Evolutionary conservation across 1,139 yeast species (phyloP), one percentile per base, ranked within the genome.

Genomic region (Yamadazyma conglobata): DNA sequence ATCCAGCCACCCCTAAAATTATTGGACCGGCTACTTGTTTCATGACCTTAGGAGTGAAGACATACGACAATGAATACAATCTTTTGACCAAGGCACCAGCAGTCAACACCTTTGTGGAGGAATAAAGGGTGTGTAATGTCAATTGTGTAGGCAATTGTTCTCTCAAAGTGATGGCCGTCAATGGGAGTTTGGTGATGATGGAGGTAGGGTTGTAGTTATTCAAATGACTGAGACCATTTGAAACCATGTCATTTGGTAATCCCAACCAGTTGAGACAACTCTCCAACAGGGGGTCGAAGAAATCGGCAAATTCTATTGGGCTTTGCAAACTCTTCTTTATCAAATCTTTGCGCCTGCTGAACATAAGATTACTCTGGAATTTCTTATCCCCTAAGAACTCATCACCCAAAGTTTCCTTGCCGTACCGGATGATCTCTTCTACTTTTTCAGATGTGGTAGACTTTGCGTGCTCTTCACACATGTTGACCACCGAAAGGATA

Each of bases 311-410:
- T 10, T 79, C 75, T 27, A 89, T 70, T 21, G 73, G 70, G 21
- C 77, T 73, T 38, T 72, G 65, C 27, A 89, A 61, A 29, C 73
- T 67, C 42, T 81, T 77, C 22, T 77, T 71, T 24, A 79, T 59
- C 5, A 72, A 56, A 47, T 91, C 96, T 27, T 72, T 73, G 34
- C 71, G 70, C 44, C 89, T 77, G 3, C 87, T 74, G 46, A 88
- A 91, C 98, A 91, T 91, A 29, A 83, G 70, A 15, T 78, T 82
- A 10, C 85, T 74, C 35, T 84, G 77, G 60, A 91, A 89, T 8
- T 72, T 73, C 40, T 82, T 81, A 38, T 78, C 79, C 28, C 61
- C 70, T 59, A 78, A 62, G 37, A 71, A 74, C 22, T 78, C 83
- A 21, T 75, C 77, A 4, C 80, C 79, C 40, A 81, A 53, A 5